Percentiles rank a stretch among this genome's conserved stretches.
phyloP scores from a whole-genome alignment of 2,329 filamentous ascomycete species.

The Sporothrix globosa region DNA sequence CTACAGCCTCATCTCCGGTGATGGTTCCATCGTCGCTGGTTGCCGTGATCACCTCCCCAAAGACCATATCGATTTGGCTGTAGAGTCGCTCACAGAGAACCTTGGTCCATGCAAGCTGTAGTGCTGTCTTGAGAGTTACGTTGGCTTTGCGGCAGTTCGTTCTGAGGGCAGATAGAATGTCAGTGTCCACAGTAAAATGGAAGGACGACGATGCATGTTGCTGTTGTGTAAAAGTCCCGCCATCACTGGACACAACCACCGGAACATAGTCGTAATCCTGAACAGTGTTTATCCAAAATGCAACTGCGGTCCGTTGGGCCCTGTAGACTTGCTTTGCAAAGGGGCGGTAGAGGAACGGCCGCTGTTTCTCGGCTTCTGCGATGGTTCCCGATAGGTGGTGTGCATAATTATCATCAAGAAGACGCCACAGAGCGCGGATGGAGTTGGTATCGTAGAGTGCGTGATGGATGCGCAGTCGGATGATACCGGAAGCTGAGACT shows the following conservation, averaged over 20 bases:
- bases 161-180: conserved; percentile 31
- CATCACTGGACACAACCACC: not conserved
- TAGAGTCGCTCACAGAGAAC: conserved; percentile 38
- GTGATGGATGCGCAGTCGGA: conserved; percentile 38
- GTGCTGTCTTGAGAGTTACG: conserved; percentile 36
- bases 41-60: conserved; percentile 36
- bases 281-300: not conserved
- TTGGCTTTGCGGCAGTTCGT: conserved; percentile 32
- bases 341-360: not conserved
- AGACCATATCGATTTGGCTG: conserved; percentile 36
- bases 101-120: conserved; percentile 38
- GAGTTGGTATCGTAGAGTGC: conserved; percentile 38
- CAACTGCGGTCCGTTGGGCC: not conserved
- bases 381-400: not conserved
- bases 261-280: conserved; percentile 7
- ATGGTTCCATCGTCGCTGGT: conserved; percentile 5
- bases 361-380: not conserved
- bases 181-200: conserved; percentile 29
- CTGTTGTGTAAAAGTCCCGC: not conserved
- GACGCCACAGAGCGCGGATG: conserved; percentile 36
- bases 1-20: not conserved
- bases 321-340: not conserved
- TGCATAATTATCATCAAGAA: conserved; percentile 35
- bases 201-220: conserved; percentile 32
- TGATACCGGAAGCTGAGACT: conserved; percentile 20